Evolutionary conservation across 2,329 filamentous ascomycete genomes (phyloP).

Genomic region (Fusarium lyarnte): DNA sequence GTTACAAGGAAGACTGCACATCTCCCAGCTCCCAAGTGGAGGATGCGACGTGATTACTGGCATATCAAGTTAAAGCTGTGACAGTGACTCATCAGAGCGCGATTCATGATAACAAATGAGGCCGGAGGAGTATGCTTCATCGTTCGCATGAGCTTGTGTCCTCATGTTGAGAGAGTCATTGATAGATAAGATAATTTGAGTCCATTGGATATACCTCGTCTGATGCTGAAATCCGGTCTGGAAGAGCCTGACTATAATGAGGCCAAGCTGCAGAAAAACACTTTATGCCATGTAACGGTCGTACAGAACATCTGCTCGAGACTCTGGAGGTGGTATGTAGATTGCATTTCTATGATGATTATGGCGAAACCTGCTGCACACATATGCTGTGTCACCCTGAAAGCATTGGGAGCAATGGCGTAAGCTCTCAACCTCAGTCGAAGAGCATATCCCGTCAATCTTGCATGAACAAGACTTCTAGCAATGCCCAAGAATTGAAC

Average conservation of each 20-base stretch:
- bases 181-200: constrained; percentile 36
- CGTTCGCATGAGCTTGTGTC: constrained; percentile 8
- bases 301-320: constrained; percentile 6
- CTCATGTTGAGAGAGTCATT: not conserved
- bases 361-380: not conserved
- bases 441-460: not conserved
- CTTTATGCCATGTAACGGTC: not conserved
- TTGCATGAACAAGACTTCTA: not conserved
- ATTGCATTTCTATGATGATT: constrained; percentile 1
- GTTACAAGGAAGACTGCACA: not conserved
- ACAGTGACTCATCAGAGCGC: not conserved
- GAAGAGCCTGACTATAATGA: constrained; percentile 6
- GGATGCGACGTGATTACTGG: constrained; percentile 6
- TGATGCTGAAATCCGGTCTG: constrained; percentile 25
- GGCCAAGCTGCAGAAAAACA: constrained; percentile 17
- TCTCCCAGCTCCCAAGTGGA: not conserved
- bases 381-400: constrained; percentile 6
- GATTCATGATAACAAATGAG: not conserved
- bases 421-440: not conserved
- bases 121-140: not conserved
- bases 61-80: not conserved
- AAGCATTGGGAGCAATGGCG: not conserved
- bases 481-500: not conserved
- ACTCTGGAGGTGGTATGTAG: not conserved
- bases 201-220: constrained; percentile 25